Base-by-base conservation (phyloP, 1,284 basidiomycete species). In the Ceratobasidium sp. region DNA sequence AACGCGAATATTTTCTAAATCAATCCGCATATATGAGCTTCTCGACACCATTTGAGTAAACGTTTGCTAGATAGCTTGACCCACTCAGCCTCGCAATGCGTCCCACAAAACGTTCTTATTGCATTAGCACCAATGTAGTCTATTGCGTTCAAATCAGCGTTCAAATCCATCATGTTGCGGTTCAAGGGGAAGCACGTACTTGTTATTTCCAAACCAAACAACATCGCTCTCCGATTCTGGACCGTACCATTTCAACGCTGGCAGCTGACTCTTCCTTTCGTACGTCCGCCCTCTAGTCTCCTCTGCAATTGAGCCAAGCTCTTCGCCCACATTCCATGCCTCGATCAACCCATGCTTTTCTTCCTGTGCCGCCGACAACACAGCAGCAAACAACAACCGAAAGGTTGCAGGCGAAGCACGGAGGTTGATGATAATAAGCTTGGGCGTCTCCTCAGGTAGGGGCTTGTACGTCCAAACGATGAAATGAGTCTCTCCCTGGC, bases 181-280 rank as follows among this genome's bases (percentile, higher is more conserved):
- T n/a, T n/a, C 16, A 61, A 28, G 13, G 16, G 38, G 21, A 8
- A 21, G 32, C 5, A 77, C 80, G 73, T 58, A 86, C 86, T 82
- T 85, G 77, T 90, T 87, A 74, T 90, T 89, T 70, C 84, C 83
- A 28, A 83, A 70, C 89, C 88, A 90, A 13, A 82, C 79, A 1
- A 88, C 76, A 9, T 84, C 79, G 14, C 59, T 46, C 0, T 77
- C 50, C 61, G 84, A 84, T 5, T 74, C 64, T 16, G n/a, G n/a
- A n/a, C 85, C 85, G 78, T 90, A 90, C 86, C 87, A 89, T 75
- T 85, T 88, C 62, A 89, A 81, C 0, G 85, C 81, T 5, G 87
- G 82, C 26, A 89, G 75, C 77, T 88, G 86, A 28, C 86, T 85
- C 0, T 80, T 78, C 73, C 88, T 81, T 35, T 80, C 77, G 21